Evolutionary conservation across 495 filamentous ascomycete species (phyloP), one percentile per base, ranked within the genome.

Genomic region (Copromyces sp.): DNA sequence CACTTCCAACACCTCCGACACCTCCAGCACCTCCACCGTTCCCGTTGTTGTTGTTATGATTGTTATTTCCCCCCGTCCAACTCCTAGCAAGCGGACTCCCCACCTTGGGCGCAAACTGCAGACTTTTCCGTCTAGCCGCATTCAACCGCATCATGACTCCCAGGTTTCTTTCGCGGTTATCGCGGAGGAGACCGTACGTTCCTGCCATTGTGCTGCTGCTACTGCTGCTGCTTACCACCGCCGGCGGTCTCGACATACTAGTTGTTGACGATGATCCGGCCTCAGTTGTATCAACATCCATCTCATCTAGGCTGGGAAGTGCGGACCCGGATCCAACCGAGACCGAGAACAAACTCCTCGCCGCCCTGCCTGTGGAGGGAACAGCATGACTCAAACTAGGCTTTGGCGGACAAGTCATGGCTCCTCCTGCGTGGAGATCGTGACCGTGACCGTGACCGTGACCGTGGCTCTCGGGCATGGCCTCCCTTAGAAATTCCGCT

Each of bases 21-120:
- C 41, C 4, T 14, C 9, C 20, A 3, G 11, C 47, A 1, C 47
- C 47, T 3, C 14, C 29, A 16, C 53, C 29, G 24, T 24, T 24
- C 17, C 53, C 29, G 29, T 61, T 61, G 6, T 53, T 45, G 3
- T 42, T 42, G 16, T 42, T 45, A 16, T 17, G 4, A 7, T 45
- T 45, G 3, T 4, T 4, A 45, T 45, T 40, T 1, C 16, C 5
- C 6, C 53, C 53, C 11, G 53, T 80, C 83, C 83, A 85, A 17
- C 82, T 79, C 77, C 82, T 86, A 17, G 87, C 85, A 73, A 97
- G 82, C 3, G 92, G 93, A 80, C 94, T 97, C 12, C 87, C 90
- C 68, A 94, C 82, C 78, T 90, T 89, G 6, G 93, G 93, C 59
- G 92, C 91, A 82, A 89, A 94, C 75, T 94, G 92, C 81, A 93